Base-by-base conservation (phyloP, 495 filamentous ascomycete species). In the Massariosphaeria phaeospora region DNA sequence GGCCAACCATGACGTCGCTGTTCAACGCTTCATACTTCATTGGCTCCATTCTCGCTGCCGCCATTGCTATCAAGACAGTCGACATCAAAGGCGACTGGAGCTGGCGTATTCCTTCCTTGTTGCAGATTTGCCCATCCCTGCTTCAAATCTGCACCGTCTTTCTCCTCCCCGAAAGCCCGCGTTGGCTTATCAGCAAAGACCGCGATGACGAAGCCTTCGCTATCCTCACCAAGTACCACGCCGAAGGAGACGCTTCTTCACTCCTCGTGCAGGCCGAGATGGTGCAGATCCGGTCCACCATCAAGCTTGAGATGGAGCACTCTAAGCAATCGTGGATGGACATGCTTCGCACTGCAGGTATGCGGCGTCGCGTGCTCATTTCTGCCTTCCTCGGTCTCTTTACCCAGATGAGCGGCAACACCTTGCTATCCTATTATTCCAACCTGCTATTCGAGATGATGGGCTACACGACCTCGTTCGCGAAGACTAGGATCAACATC, bases 401-500 rank as follows among this genome's bases (percentile, higher is more conserved):
- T 29, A 59, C 56, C 3, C 56, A 59, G 24, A 48, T 47, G 56
- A 48, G 41, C 24, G 56, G 56, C 15, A 59, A 59, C 49, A 59
- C 48, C 1, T 35, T 59, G 3, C 62, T 68, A 25, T 46, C 62
- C 8, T 54, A 48, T 36, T 67, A 66, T 44, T 58, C 58, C 17
- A 59, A 48, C 40, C 27, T 57, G 12, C 51, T 67, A 39, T 50
- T 67, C 21, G 24, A 50, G 0, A 61, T 55, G 23, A 61, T 66
- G 40, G 62, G 62, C 21, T 63, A 61, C 63, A 67, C 55, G 2
- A 55, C 46, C 17, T 35, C 30, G 23, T 38, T 25, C 9, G 33
- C 45, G 3, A 62, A 65, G 44, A 47, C 50, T 10, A n/a, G 55
- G 13, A 52, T 67, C 33, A 67, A 65, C 59, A 46, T 67, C 9